Base-by-base conservation (phyloP, 495 filamentous ascomycete species). In the Penicillium paxilli region DNA sequence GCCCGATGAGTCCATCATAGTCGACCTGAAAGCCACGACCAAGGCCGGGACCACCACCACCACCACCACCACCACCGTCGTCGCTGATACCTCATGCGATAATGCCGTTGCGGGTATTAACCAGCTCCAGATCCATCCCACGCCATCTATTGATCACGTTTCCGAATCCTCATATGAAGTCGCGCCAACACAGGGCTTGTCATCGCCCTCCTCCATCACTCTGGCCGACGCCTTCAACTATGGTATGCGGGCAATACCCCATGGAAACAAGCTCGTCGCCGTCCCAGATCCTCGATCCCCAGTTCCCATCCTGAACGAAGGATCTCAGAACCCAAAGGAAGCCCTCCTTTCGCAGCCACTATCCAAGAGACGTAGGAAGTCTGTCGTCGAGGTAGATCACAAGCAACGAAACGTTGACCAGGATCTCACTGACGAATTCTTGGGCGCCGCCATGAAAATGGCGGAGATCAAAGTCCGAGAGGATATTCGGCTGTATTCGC, bases 21-120 rank as follows among this genome's bases (percentile, higher is more conserved):
- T 38, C n/a, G 35, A 38, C n/a, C 16, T 38, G 12, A 16, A 38
- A 38, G 5, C 14, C 4, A 38, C 7, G n/a, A 60, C 41, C 76
- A 75, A 26, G 16, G 11, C 4, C 30, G 0, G 4, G 30, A 4
- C 11, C 30, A 5, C n/a, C n/a, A n/a, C n/a, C n/a, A n/a, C n/a
- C n/a, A n/a, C n/a, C n/a, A n/a, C n/a, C n/a, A n/a, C n/a, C n/a
- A n/a, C n/a, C n/a, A n/a, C 26, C 26, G 11, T 28, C 26, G 8
- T 16, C 12, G 3, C 17, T n/a, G 16, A 19, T 2, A 16, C 35
- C 2, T n/a, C n/a, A 19, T 7, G 7, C 35, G n/a, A n/a, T 14
- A 9, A 5, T 16, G 6, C n/a, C 1, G 16, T 8, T 19, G 7
- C 16, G 54, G 55, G 19, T 19, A 22, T n/a, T 21, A 21, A 8